Base-by-base conservation (phyloP, 1,139 yeast species). In the Pichia sp. region DNA sequence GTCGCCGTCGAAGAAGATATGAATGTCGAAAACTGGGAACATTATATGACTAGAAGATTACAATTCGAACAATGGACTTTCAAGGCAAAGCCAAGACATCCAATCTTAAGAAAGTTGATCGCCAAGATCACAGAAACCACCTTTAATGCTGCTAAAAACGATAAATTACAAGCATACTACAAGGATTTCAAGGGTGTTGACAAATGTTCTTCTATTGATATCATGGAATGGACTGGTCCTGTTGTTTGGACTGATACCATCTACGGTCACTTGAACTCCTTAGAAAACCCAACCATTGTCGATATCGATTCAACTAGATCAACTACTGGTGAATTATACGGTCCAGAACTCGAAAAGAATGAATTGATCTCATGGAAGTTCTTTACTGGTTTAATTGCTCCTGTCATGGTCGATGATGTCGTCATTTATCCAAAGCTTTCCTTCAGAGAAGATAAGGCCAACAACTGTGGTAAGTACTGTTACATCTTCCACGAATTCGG, bases 321-420 rank as follows among this genome's bases (percentile, higher is more conserved):
- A 52, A 52, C 67, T 20, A 58, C 55, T 14, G 61, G 62, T 38
- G 60, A 53, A 44, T 47, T 60, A 18, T 61, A 58, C 44, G 65
- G 65, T n/a, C 66, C 65, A 12, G 62, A 58, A 39, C 51, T 48
- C 27, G 54, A 45, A 14, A 56, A 58, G 27, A 52, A 50, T 36
- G 54, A 59, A 42, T 44, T 58, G 14, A 59, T 62, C 22, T 54
- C 60, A 17, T 84, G 87, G 94, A 75, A 76, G 57, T 76, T 80
- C 56, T 88, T 87, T 67, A 85, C 94, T 14, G 87, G 89, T 37
- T 72, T 86, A 69, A 72, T 70, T 50, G 76, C 74, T 53, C 96
- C 95, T 9, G 80, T 76, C 55, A 73, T 79, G 54, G 71, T 90
- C 21, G 90, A 90, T 50, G 97, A 91, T 63, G 87, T 91, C 27